A percentile compares a stretch with the other conserved stretches of the same genome.
Evolutionary conservation across 2,329 filamentous ascomycete genomes (phyloP).

Genomic region (Sporothrix luriei): DNA sequence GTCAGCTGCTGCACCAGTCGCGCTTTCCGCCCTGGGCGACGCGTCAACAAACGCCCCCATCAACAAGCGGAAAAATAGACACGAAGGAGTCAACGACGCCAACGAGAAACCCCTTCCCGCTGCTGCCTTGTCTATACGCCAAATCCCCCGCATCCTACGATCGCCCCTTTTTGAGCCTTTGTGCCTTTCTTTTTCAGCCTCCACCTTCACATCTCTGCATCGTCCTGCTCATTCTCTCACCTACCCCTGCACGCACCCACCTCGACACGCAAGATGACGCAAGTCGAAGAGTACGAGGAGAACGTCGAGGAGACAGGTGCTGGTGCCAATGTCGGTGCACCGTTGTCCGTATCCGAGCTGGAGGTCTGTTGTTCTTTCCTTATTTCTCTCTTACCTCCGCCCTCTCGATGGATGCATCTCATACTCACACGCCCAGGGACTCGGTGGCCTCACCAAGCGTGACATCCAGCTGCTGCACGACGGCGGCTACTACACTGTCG

Average conservation of each 20-base stretch:
- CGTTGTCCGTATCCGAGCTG: constrained; percentile 80
- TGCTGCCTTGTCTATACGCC: constrained; percentile 23
- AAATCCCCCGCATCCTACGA: not conserved
- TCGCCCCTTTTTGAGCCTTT: constrained; percentile 5
- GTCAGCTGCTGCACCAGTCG: constrained; percentile 33
- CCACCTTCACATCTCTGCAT: not conserved
- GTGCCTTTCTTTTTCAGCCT: not conserved
- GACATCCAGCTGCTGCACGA: constrained; percentile 93
- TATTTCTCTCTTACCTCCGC: not conserved
- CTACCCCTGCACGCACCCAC: not conserved
- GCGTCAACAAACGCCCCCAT: constrained; percentile 36
- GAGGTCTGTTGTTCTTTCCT: constrained; percentile 64
- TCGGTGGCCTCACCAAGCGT: constrained; percentile 86
- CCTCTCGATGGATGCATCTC: not conserved
- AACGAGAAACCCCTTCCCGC: constrained; percentile 19
- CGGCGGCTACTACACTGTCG: constrained; percentile 91
- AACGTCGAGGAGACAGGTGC: constrained; percentile 69
- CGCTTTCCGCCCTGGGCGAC: constrained; percentile 33
- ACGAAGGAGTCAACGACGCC: not conserved
- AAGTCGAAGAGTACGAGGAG: constrained; percentile 67
- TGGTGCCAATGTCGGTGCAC: constrained; percentile 83
- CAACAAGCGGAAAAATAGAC: constrained; percentile 19
- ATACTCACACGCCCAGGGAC: constrained; percentile 60
- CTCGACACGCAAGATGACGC: constrained; percentile 46
- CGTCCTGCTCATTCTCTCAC: not conserved